Base-by-base conservation (phyloP, 208 protist genomes). In the Porcisia deanei region DNA sequence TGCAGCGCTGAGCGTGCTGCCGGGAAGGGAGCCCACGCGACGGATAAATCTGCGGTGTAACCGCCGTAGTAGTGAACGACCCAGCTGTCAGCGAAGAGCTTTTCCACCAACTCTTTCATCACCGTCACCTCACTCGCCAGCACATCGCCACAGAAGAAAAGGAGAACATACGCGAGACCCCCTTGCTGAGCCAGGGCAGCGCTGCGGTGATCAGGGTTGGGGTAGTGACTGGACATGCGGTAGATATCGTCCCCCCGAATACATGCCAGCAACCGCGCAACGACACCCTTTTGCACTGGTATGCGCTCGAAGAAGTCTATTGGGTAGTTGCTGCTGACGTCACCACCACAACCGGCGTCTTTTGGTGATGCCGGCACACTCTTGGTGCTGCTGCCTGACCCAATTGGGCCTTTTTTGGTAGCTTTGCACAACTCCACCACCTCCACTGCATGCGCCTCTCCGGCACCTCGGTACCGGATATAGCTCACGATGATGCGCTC, bases 51-150 rank as follows among this genome's bases (percentile, higher is more conserved):
- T 25, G 98, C 95, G 0, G 90, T 97, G 84, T 96, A 96, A 37
- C 99, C 99, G 80, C 99, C 94, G 87, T 99, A 99, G 80, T 98
- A 99, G 68, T 97, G 88, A 60, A 99, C 97, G 12, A 99, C 90
- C 98, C 98, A 99, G 83, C 98, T 99, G 86, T 99, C 99, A 18
- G 87, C 82, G 83, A 99, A 99, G 85, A 98, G 96, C 82, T 99
- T 99, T 85, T 99, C 97, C 12, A 99, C 98, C 69, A 99, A 98
- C 80, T 99, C 98, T 71, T 97, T 85, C 99, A 99, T 99, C 30
- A 98, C 87, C 52, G 95, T 86, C 47, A 76, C 63, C 73, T 99
- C 88, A 16, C 94, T 79, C 3, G 92, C 63, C 16, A 99, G 88
- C 14, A 99, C 93, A 20, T 98, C 83, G 10, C 98, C 97, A 34